Evolutionary conservation across 176 grass and related monocot genomes (phyloP).

Genomic region (Miscanthus lutarioriparius): DNA sequence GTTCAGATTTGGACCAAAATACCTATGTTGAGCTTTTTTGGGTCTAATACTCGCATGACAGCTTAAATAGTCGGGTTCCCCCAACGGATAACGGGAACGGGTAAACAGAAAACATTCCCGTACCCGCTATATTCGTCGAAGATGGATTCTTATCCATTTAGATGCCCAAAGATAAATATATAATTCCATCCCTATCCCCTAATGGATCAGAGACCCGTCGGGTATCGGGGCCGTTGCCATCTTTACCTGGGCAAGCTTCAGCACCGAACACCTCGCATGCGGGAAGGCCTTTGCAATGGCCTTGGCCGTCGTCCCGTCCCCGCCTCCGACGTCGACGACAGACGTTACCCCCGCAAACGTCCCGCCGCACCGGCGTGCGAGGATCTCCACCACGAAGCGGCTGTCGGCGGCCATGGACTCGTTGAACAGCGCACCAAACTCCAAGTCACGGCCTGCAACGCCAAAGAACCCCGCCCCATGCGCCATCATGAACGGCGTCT

Average conservation of each 20-base stretch:
- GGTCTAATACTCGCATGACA: no score
- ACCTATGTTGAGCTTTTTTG: no score
- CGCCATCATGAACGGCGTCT: slow-evolving; percentile 2
- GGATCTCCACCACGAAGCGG: background rate
- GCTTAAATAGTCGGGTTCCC: no score
- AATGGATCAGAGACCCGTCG: no score
- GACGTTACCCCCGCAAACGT: background rate
- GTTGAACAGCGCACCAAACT: background rate
- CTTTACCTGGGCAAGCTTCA: background rate
- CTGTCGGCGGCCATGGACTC: background rate
- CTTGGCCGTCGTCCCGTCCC: background rate
- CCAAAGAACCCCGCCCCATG: background rate
- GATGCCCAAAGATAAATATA: no score
- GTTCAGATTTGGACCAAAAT: no score
- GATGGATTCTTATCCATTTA: no score
- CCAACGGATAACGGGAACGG: no score
- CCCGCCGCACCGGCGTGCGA: background rate
- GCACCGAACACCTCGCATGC: background rate
- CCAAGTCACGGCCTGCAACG: background rate
- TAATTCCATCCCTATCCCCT: no score
- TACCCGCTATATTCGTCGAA: no score
- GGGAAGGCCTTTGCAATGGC: background rate
- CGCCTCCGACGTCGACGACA: background rate
- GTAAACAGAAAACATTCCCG: no score
- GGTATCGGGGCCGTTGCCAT: no score